Percentiles rank a stretch among this genome's conserved stretches.
These are phyloP conservation scores for Rubia balearica DNA, from an alignment of 305 asterid species.

Conservation along the genomic window DNA sequence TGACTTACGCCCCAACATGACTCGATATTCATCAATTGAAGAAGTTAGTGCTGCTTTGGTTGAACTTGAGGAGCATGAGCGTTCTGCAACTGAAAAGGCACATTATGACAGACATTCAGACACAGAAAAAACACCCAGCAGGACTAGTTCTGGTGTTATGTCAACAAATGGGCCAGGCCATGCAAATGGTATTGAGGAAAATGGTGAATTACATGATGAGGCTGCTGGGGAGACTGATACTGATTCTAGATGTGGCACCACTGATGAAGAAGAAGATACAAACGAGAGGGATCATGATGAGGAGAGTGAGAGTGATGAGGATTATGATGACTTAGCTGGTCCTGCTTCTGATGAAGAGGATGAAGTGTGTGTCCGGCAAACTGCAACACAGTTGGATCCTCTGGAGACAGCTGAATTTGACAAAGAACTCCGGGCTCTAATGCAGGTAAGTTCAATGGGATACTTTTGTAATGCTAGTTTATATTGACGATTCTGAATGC, in stretches of 20 bases:
- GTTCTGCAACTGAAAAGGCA: conserved; percentile 57
- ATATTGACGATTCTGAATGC: not conserved
- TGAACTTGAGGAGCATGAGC: conserved; percentile 90
- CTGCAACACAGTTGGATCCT: conserved; percentile 76
- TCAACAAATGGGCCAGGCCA: conserved; percentile 51
- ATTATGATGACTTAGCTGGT: conserved; percentile 54
- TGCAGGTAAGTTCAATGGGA: conserved; percentile 62
- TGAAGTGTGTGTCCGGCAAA: conserved; percentile 86
- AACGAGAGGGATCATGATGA: conserved; percentile 69
- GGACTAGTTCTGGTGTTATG: conserved; percentile 39
- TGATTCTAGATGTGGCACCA: conserved; percentile 80
- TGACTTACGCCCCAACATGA: conserved; percentile 87
- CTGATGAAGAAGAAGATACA: conserved; percentile 56
- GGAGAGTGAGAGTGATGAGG: conserved; percentile 71
- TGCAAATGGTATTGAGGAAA: conserved; percentile 57
- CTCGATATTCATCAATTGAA: conserved; percentile 72
- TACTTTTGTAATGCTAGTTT: not conserved
- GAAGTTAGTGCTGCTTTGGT: conserved; percentile 68
- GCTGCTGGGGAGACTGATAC: conserved; percentile 59
- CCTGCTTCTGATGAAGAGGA: conserved; percentile 90
- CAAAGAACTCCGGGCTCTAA: conserved; percentile 79
- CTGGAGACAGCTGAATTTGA: conserved; percentile 88
- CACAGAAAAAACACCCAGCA: conserved; percentile 40
- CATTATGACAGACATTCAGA: conserved; percentile 55
- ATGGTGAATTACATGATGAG: conserved; percentile 65